phyloP scores from a whole-genome alignment of 1,284 basidiomycete genomes.

The Trametes hirsuta region DNA sequence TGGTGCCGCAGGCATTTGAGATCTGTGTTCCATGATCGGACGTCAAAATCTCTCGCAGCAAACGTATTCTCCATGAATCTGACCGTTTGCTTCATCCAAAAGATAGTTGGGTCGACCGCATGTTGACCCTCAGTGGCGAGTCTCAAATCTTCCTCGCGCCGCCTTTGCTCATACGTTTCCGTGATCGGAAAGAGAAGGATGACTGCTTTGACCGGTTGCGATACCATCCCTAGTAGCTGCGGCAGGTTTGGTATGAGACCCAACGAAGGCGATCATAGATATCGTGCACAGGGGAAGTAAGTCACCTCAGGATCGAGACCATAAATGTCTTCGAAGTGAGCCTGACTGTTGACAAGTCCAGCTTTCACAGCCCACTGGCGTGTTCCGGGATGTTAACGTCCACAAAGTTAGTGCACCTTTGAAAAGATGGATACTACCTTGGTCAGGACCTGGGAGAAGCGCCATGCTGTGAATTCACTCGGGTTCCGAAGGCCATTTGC shows the following conservation, averaged over 20 bases:
- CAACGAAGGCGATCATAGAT: not conserved
- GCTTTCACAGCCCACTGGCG: slow-evolving; percentile 78
- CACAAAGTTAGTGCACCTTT: too few species aligned
- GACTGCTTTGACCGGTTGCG: slow-evolving; percentile 77
- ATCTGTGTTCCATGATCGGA: slow-evolving; percentile 52
- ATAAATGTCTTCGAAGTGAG: slow-evolving; percentile 80
- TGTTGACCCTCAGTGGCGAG: slow-evolving; percentile 52
- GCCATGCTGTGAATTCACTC: not conserved
- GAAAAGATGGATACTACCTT: not conserved
- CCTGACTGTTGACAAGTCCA: slow-evolving; percentile 62
- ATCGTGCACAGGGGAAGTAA: not conserved
- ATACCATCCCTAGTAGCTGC: slow-evolving; percentile 71
- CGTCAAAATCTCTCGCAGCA: too few species aligned
- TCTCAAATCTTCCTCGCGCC: slow-evolving; percentile 59
- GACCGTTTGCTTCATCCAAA: slow-evolving; percentile 82
- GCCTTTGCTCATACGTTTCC: slow-evolving; percentile 50
- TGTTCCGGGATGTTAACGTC: not conserved
- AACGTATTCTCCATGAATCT: slow-evolving; percentile 13
- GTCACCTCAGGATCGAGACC: slow-evolving; percentile 76
- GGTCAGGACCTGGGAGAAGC: slow-evolving; percentile 16
- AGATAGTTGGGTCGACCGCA: slow-evolving; percentile 59
- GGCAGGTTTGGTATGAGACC: not conserved
- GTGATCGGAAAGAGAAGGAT: slow-evolving; percentile 82
- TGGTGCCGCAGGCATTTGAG: slow-evolving; percentile 87
- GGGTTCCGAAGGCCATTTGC: not conserved